Base-by-base conservation (phyloP, 1,284 basidiomycete genomes). In the Porodaedalea pini region DNA sequence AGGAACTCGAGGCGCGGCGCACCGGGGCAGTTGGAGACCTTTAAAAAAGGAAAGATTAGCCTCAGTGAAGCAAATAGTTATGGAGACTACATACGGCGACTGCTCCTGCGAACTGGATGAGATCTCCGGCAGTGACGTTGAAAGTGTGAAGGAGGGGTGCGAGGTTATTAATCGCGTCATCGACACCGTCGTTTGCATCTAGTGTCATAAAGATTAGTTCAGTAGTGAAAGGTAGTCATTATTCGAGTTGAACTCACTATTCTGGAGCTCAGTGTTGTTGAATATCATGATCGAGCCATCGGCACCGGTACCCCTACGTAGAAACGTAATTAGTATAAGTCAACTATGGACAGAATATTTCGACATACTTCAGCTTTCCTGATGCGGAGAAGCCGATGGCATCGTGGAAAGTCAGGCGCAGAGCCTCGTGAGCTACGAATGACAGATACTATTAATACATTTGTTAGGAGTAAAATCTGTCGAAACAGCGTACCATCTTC, bases 271-370 rank as follows among this genome's bases (percentile, higher is more conserved):
- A n/a, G 50, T 56, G 13, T 57, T 17, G n/a, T 49, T 45, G 51
- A 64, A 64, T n/a, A 61, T 32, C 21, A 64, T 62, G 43, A 64
- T 63, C 17, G 61, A 62, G 11, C 63, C 63, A 44, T 64, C 63
- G 19, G 63, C 61, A 31, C 63, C 63, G 19, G n/a, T 29, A 10
- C 60, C 60, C 51, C 50, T 54, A 32, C 32, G 15, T 15, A 31
- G 3, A 2, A 31, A 1, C n/a, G 15, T 29, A 7, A 36, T 31
- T n/a, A 32, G 3, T 19, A 3, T 21, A 4, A 19, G 10, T 44
- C 4, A 10, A 47, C n/a, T 15, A 25, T 4, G 5, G 13, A n/a
- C 13, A 17, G 31, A 3, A 2, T 13, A 31, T 5, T 34, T 6
- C 15, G 10, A 31, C 45, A n/a, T 32, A 54, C 52, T 49, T 56